Evolutionary conservation across 352 stramenopile genomes (phyloP).

Genomic region (Phytophthora litchii): DNA sequence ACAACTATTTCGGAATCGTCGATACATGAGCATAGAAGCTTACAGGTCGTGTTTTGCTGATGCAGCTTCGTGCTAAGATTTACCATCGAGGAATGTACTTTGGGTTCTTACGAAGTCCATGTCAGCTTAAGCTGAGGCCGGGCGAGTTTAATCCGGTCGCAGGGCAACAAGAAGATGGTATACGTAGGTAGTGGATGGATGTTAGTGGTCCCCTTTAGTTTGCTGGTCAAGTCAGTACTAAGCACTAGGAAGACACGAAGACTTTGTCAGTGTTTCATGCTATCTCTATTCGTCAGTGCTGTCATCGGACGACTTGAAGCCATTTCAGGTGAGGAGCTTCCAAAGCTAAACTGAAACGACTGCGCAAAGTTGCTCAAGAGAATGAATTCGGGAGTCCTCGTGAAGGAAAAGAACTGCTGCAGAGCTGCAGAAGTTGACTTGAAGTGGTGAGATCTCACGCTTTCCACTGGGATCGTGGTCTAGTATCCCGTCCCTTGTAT

Average conservation of each 20-base stretch:
- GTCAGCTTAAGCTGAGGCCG: slow-evolving; percentile 48
- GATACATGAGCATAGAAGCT: slow-evolving; percentile 6
- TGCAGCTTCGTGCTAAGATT: slow-evolving; percentile 64
- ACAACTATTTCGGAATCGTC: slow-evolving; percentile 67
- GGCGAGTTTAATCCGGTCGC: slow-evolving; percentile 36
- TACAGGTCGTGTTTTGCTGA: slow-evolving; percentile 38
- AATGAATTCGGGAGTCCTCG: slow-evolving; percentile 58
- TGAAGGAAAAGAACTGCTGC: slow-evolving; percentile 50
- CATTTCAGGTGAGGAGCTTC: slow-evolving; percentile 48
- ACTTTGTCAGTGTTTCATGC: slow-evolving; percentile 45
- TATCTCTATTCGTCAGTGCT: slow-evolving; percentile 71
- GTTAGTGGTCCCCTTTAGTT: slow-evolving; percentile 46
- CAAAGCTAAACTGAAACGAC: slow-evolving; percentile 68
- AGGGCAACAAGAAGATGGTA: slow-evolving; percentile 15
- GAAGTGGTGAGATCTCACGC: slow-evolving; percentile 49
- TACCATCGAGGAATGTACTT: slow-evolving; percentile 73
- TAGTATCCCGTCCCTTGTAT: slow-evolving; percentile 50
- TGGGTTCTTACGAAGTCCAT: slow-evolving; percentile 55
- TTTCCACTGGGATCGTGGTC: slow-evolving; percentile 59
- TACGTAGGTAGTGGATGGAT: slow-evolving; percentile 46
- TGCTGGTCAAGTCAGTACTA: slow-evolving; percentile 55
- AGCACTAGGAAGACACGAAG: slow-evolving; percentile 66
- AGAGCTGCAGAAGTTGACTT: slow-evolving; percentile 52
- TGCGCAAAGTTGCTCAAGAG: slow-evolving; percentile 66
- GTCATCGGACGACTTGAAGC: slow-evolving; percentile 60